Base-by-base conservation (phyloP, 192 early-diverging fungal species). In the Backusella sp. region DNA sequence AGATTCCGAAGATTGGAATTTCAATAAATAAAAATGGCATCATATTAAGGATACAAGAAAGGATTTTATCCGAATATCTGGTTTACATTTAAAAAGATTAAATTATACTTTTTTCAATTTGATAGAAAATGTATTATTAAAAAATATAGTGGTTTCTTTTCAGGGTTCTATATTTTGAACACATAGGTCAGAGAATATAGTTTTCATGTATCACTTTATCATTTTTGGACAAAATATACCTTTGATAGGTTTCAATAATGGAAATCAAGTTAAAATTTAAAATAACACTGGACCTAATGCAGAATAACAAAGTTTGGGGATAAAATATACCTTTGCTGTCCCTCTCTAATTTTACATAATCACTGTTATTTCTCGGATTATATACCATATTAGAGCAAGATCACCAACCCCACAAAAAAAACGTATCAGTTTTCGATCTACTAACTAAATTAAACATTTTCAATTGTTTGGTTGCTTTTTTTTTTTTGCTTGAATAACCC, bases 121-220 rank as follows among this genome's bases (percentile, higher is more conserved):
- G 56, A 62, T 62, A 62, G 56, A 62, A 26, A 62, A 28, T 62
- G 26, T 14, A 14, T 62, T 14, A 28, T 28, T 62, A 23, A 30
- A 62, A 62, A 62, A 62, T 62, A 62, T 26, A 62, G 56, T 62
- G 4, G 12, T 62, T 62, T 8, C 12, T 12, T 62, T 62, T 14
- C 56, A 62, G 56, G 26, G 56, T 28, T 62, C 56, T 62, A 62
- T 62, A 62, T 62, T 62, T 62, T 62, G 26, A 62, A 28, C 26
- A 62, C 21, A 62, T 14, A 12, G 3, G 1, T 11, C 21, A 62
- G n/a, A 14, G 9, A 62, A 62, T 26, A 62, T 62, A 26, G 11
- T 26, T 28, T 23, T 28, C 26, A 28, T 62, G 56, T 62, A 62
- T 62, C 12, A 62, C 56, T 26, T 12, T 62, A 12, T 12, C 23